phyloP scores from a whole-genome alignment of 192 early-diverging fungal species.

The Rhizoclosmatium globosum region DNA sequence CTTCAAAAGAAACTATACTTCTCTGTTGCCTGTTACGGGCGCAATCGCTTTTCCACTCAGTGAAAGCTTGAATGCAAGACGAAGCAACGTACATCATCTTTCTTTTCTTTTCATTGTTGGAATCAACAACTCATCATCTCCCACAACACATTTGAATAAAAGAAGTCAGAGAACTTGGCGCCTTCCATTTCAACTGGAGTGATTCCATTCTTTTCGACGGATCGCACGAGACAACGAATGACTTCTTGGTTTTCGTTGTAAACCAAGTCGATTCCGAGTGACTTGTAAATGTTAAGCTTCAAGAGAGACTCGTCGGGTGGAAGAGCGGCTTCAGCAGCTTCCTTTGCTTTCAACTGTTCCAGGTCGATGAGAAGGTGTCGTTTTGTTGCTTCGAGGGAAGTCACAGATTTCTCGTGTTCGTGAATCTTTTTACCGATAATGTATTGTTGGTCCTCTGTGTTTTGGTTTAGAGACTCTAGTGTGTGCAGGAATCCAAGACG shows the following conservation, averaged over 20 bases:
- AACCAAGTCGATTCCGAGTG: slow-evolving; percentile 27
- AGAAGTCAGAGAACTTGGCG: slow-evolving; percentile 26
- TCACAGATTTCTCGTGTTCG: slow-evolving; percentile 19
- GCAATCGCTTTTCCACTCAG: slow-evolving; percentile 5
- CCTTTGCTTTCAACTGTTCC: slow-evolving; percentile 4
- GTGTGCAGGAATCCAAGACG: too few relatives aligned
- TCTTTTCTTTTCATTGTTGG: background rate
- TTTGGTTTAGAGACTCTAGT: too few relatives aligned
- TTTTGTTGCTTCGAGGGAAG: slow-evolving; percentile 6
- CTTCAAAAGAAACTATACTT: background rate
- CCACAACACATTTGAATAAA: slow-evolving; percentile 33
- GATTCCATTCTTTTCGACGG: slow-evolving; percentile 23
- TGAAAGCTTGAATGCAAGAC: slow-evolving; percentile 11
- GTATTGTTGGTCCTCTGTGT: slow-evolving; percentile 25
- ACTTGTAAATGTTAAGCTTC: slow-evolving; percentile 32
- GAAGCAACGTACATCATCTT: background rate
- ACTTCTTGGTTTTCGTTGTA: slow-evolving; percentile 12
- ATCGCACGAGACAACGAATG: slow-evolving; percentile 20
- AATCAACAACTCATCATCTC: slow-evolving; percentile 16
- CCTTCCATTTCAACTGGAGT: slow-evolving; percentile 5
- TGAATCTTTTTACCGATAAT: slow-evolving; percentile 24
- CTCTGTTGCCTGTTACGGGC: slow-evolving; percentile 7
- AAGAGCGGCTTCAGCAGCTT: background rate
- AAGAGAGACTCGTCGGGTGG: slow-evolving; percentile 29
- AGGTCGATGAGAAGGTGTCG: slow-evolving; percentile 4